phyloP scores from a whole-genome alignment of 352 stramenopile genomes.

The Phytophthora lateralis region DNA sequence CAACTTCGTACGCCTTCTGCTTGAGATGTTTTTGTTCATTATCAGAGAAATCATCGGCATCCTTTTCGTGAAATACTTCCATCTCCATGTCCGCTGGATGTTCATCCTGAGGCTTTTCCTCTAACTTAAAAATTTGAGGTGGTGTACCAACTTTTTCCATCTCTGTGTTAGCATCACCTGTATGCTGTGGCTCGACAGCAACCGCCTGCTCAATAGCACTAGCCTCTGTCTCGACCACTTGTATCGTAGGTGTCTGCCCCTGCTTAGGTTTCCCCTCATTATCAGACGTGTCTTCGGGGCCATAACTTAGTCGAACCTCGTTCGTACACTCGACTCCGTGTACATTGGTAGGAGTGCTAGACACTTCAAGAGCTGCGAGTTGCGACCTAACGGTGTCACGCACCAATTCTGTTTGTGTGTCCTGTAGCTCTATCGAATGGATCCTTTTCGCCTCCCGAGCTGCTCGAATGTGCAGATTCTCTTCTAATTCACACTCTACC shows the following conservation, averaged over 20 bases:
- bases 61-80: background rate
- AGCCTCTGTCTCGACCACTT: background rate
- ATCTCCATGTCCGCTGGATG: background rate
- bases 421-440: slow-evolving; percentile 20
- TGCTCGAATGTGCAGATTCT: slow-evolving; percentile 71
- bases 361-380: background rate
- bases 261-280: background rate
- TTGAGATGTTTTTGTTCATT: background rate
- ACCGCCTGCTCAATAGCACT: background rate
- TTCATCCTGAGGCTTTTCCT: background rate
- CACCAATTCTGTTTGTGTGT: slow-evolving; percentile 15
- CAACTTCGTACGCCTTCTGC: slow-evolving; percentile 37
- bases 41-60: background rate
- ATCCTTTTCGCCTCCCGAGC: slow-evolving; percentile 44
- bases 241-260: background rate
- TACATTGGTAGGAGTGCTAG: background rate
- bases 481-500: slow-evolving; percentile 74
- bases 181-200: background rate
- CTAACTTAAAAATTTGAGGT: background rate
- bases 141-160: background rate
- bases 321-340: background rate
- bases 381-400: slow-evolving; percentile 7
- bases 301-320: background rate
- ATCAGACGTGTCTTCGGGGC: background rate
- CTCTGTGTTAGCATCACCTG: background rate